phyloP scores from a whole-genome alignment of 2,329 filamentous ascomycete genomes.

The Knufia petricola region DNA sequence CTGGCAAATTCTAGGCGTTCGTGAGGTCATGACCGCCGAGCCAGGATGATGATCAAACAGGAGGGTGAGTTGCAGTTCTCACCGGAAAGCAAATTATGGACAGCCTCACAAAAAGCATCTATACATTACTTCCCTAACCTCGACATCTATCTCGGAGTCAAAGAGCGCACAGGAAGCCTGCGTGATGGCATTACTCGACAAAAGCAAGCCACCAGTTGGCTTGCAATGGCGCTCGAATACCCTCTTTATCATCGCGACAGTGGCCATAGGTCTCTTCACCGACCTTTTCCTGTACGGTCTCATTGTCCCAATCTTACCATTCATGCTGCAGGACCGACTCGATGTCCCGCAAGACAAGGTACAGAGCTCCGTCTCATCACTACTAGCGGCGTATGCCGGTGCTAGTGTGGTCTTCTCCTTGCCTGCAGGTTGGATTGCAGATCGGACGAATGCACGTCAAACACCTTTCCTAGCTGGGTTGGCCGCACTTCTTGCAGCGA shows the following conservation, averaged over 20 bases:
- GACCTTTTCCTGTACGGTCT: constrained; percentile 53
- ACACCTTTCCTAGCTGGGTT: constrained; percentile 51
- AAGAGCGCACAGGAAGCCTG: neutral
- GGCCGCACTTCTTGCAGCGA: constrained; percentile 43
- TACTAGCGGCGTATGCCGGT: constrained; percentile 47
- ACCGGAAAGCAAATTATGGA: too few species aligned
- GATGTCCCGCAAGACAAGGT: constrained; percentile 39
- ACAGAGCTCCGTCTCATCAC: constrained; percentile 43
- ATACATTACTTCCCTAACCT: too few species aligned
- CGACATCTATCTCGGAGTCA: neutral
- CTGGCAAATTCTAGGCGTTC: too few species aligned
- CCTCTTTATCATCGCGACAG: constrained; percentile 49
- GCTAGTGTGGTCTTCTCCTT: constrained; percentile 43
- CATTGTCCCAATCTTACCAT: constrained; percentile 50
- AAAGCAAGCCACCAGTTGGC: constrained; percentile 15
- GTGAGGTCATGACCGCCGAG: too few species aligned
- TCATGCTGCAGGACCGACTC: constrained; percentile 45
- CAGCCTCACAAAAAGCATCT: too few species aligned
- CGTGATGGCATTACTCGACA: constrained; percentile 9
- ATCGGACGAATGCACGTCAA: constrained; percentile 44
- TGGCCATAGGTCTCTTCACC: constrained; percentile 27
- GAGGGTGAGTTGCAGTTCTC: too few species aligned
- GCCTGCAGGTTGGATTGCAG: constrained; percentile 46
- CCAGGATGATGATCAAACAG: too few species aligned
- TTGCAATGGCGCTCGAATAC: constrained; percentile 49